Conservation (phyloP, 441 rosid genomes). For the Melianthus villosus region DNA sequence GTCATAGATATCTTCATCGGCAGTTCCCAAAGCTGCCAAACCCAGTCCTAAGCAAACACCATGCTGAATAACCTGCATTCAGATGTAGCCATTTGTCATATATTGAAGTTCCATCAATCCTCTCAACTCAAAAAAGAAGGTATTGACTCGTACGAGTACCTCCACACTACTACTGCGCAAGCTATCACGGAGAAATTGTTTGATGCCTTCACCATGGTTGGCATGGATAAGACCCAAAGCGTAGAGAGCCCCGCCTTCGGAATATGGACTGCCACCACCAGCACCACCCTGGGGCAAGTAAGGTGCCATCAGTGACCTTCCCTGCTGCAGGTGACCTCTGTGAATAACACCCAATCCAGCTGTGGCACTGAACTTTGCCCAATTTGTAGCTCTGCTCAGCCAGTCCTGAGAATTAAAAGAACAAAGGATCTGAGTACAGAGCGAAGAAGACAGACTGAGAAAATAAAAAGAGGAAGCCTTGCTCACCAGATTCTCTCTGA, state of each 20-base stretch:
- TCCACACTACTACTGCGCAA: conserved; percentile 67
- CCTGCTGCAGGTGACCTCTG: conserved; percentile 77
- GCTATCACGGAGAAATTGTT: conserved; percentile 77
- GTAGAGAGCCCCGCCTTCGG: conserved; percentile 89
- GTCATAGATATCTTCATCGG: conserved; percentile 82
- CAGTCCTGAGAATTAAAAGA: conserved; percentile 68
- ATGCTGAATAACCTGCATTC: conserved; percentile 95
- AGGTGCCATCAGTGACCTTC: conserved; percentile 91
- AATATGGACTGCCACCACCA: conserved; percentile 79
- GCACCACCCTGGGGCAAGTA: conserved; percentile 87
- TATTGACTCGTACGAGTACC: too few species aligned
- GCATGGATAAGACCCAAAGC: conserved; percentile 90
- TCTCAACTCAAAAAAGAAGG: too few species aligned
- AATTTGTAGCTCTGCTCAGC: conserved; percentile 95
- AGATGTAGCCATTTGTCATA: too few species aligned
- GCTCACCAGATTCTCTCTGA: conserved; percentile 77
- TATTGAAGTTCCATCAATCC: too few species aligned
- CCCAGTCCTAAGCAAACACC: conserved; percentile 98
- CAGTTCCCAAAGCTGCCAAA: conserved; percentile 93
- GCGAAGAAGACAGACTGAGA: too few species aligned
- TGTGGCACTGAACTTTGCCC: conserved; percentile 97
- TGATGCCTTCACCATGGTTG: conserved; percentile 94
- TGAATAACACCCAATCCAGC: conserved; percentile 94
- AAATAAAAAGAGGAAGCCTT: too few species aligned
- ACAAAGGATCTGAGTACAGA: too few species aligned